Evolutionary conservation across 495 filamentous ascomycete genomes (phyloP).

Genomic region (Aspergillus nidulans): DNA sequence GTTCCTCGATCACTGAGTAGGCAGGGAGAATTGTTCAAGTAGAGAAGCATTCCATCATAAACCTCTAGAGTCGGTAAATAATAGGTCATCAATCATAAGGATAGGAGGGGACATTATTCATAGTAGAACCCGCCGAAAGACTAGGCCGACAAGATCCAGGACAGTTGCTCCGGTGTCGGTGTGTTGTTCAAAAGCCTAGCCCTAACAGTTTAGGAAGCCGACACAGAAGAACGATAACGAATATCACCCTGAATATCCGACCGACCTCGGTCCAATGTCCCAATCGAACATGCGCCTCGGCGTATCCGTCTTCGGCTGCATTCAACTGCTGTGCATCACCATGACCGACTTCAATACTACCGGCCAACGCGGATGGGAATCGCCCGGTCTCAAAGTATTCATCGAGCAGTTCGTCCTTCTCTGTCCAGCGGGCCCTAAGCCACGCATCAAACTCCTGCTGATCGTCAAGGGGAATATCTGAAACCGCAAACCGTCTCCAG

Average conservation of each 20-base stretch:
- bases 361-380: constrained; percentile 56
- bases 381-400: constrained; percentile 52
- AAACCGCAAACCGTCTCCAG: constrained; percentile 58
- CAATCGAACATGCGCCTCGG: constrained; percentile 55
- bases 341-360: constrained; percentile 35
- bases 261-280: constrained; percentile 50
- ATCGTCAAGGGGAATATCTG: constrained; percentile 57
- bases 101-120: constrained; percentile 2
- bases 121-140: background rate
- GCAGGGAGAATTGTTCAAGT: background rate
- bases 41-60: constrained; percentile 2
- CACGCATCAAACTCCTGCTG: constrained; percentile 53
- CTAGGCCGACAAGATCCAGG: background rate
- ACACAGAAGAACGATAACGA: constrained; percentile 27
- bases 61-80: constrained; percentile 1
- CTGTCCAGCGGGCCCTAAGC: constrained; percentile 55
- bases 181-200: background rate
- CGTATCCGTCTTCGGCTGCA: constrained; percentile 45
- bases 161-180: background rate
- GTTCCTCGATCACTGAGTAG: no score
- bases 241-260: constrained; percentile 52
- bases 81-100: constrained; percentile 13
- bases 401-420: constrained; percentile 60
- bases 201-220: constrained; percentile 22
- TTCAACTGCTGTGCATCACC: constrained; percentile 29